Conservation (phyloP, 169 alveolate species). For the Eimeria mitis region DNA sequence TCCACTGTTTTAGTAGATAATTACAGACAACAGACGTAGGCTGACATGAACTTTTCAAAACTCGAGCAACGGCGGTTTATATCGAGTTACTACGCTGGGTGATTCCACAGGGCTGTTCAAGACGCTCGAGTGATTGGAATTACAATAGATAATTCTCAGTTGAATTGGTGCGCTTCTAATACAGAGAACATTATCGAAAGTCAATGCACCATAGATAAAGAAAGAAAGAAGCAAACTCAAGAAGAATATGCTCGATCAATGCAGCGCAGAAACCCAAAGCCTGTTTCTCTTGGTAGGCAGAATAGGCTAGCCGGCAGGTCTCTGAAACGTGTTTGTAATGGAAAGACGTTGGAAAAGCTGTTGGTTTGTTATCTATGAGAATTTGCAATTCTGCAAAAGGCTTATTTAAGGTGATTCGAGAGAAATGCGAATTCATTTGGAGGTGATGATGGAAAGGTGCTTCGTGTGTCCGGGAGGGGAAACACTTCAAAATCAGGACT, state of each 20-base stretch:
- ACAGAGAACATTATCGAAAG: not conserved
- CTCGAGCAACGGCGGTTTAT: not conserved
- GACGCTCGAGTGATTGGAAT: too few species aligned
- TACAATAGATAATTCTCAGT: not conserved
- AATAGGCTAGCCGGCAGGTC: not conserved
- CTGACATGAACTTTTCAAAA: not conserved
- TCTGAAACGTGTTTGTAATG: not conserved
- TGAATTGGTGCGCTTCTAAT: not conserved
- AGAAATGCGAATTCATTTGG: not conserved
- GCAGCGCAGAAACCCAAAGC: not conserved
- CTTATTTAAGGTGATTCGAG: not conserved
- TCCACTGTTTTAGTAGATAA: not conserved
- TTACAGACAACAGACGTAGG: not conserved
- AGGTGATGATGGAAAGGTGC: not conserved
- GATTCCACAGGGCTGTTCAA: not conserved
- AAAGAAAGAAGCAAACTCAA: not conserved
- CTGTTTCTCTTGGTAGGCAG: not conserved
- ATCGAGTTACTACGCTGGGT: not conserved
- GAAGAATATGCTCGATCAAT: not conserved
- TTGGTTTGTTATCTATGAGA: not conserved
- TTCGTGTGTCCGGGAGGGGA: not conserved
- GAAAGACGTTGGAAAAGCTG: not conserved
- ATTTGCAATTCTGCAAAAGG: not conserved
- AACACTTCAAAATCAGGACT: not conserved
- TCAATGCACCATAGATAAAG: not conserved